Evolutionary conservation across 2,329 filamentous ascomycete genomes (phyloP), one percentile per base, ranked within the genome.

Genomic region (Sclerotinia subarctica): DNA sequence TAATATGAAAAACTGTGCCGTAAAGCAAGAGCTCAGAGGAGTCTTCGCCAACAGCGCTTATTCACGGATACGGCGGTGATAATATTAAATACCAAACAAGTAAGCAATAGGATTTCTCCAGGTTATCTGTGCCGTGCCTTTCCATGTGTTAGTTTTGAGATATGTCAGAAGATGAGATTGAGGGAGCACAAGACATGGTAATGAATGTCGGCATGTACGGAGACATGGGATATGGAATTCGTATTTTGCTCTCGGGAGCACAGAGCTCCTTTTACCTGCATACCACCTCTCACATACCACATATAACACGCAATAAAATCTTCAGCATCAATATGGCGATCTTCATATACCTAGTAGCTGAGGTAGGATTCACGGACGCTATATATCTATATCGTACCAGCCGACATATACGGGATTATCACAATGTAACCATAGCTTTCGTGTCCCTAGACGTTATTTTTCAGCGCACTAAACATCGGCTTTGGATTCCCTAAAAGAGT

Each of bases 1-100:
- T 17, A 42, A 42, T 17, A 42, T 42, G 15, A 17, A 42, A 42
- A 49, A 15, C 46, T 24, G 58, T 38, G 58, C 46, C 44, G 21
- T 29, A 62, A 17, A 35, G 11, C 15, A n/a, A 62, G 44, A 49
- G 58, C 6, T 62, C n/a, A 21, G 19, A 62, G 29, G 29, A 49
- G n/a, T 63, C 59, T 19, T 51, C 59, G 46, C n/a, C n/a, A 63
- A 51, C 13, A 51, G 59, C 59, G 59, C 46, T 51, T 62, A 24
- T 51, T 17, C 7, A 38, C 58, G 29, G 44, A 17, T 26, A 29
- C 13, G 44, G 44, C 44, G 46, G 35, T 35, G 56, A 19, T 35
- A n/a, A 35, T 11, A 24, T 51, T 29, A 4, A 21, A 49, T 24
- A 24, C 53, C n/a, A n/a, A 56, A n/a, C 29, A 56, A n/a, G 21